A percentile compares a stretch with the other conserved stretches of the same genome.
Evolutionary conservation across 2,329 filamentous ascomycete species (phyloP).

Genomic region (Cladosporium velox): DNA sequence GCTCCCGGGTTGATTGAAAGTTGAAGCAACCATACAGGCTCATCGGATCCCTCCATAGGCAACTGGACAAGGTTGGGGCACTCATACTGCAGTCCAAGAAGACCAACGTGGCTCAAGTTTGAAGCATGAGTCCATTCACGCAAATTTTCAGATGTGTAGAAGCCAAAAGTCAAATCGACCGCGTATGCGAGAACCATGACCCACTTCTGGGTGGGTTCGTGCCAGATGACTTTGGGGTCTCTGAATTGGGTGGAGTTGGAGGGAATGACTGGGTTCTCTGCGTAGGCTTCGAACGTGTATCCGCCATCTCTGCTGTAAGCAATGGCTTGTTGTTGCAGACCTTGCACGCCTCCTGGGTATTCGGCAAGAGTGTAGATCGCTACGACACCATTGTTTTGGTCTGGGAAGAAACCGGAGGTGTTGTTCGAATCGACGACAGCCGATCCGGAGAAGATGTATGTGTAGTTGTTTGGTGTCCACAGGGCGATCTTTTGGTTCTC

Average conservation of each 20-base stretch:
- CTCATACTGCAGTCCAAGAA: constrained; percentile 61
- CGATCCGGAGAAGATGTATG: constrained; percentile 57
- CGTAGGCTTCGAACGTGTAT: constrained; percentile 62
- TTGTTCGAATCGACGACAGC: constrained; percentile 64
- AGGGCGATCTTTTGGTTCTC: constrained; percentile 65
- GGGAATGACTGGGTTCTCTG: constrained; percentile 61
- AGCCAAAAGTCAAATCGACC: constrained; percentile 57
- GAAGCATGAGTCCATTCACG: constrained; percentile 59
- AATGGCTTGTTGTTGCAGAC: constrained; percentile 58
- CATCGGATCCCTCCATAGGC: constrained; percentile 48
- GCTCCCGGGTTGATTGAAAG: constrained; percentile 61
- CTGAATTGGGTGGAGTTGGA: constrained; percentile 60
- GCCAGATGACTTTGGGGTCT: constrained; percentile 66
- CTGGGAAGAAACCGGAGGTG: constrained; percentile 65
- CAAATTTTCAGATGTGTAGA: constrained; percentile 63
- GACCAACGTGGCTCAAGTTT: constrained; percentile 58
- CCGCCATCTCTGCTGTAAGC: constrained; percentile 65
- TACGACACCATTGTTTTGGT: constrained; percentile 62
- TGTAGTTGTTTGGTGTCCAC: constrained; percentile 57
- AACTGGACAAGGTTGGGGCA: constrained; percentile 64
- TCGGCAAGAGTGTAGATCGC: constrained; percentile 58
- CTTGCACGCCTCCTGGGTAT: constrained; percentile 34
- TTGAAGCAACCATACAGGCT: constrained; percentile 48
- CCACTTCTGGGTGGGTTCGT: constrained; percentile 54
- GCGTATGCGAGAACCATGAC: constrained; percentile 59